Evolutionary conservation across 2,329 filamentous ascomycete species (phyloP).

Genomic region (Dactylellina haptotyla): DNA sequence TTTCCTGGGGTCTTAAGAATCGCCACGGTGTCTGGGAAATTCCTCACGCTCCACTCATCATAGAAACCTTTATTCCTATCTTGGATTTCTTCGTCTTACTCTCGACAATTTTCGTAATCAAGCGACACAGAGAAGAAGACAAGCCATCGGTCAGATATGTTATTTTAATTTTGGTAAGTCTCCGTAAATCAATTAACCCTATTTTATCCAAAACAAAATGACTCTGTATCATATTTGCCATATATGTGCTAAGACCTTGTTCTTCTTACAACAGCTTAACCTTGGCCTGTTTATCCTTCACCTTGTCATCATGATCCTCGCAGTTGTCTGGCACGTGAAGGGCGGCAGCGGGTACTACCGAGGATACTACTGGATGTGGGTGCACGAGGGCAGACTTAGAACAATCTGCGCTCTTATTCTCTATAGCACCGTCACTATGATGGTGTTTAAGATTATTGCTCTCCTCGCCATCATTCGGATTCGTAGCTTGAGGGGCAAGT

Average conservation of each 20-base stretch:
- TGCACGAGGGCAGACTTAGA: background rate
- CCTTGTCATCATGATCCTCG: constrained; percentile 19
- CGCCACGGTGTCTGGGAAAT: background rate
- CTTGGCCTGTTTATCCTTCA: constrained; percentile 30
- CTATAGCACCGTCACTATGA: constrained; percentile 35
- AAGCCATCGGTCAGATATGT: constrained; percentile 22
- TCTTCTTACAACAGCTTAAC: constrained; percentile 9
- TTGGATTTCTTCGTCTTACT: constrained; percentile 27
- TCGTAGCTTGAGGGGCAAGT: background rate
- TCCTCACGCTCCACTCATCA: constrained; percentile 9
- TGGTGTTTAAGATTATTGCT: constrained; percentile 21
- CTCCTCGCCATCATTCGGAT: constrained; percentile 7
- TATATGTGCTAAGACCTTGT: too few species aligned
- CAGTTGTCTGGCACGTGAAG: constrained; percentile 1
- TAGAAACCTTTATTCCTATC: constrained; percentile 27
- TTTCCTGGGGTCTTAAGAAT: constrained; percentile 24
- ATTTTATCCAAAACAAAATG: background rate
- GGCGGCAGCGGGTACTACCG: background rate
- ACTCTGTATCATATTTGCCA: background rate
- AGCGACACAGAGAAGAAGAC: constrained; percentile 15
- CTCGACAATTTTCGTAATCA: constrained; percentile 18
- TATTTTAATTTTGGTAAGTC: constrained; percentile 21
- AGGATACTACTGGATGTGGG: background rate
- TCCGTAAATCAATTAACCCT: background rate
- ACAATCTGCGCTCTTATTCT: constrained; percentile 20